Percentiles rank a stretch among this genome's conserved stretches.
phyloP scores from a whole-genome alignment of 2,329 filamentous ascomycete species.

The Penicillium brevicompactum region DNA sequence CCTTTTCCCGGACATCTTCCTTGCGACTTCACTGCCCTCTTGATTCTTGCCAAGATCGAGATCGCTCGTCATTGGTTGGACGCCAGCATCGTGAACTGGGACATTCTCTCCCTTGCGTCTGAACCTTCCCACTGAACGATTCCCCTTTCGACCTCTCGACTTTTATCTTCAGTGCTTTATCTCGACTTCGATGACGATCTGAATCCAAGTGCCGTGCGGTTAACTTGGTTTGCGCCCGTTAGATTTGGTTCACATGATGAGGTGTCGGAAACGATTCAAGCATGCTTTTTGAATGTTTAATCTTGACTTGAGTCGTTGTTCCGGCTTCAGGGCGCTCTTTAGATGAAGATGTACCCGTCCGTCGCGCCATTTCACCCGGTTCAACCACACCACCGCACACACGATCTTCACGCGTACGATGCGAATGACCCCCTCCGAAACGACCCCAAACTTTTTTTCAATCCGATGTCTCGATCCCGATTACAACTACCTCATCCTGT shows the following conservation, averaged over 20 bases:
- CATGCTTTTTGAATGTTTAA: constrained; percentile 40
- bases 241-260: constrained; percentile 41
- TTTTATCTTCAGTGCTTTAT: background rate
- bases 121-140: constrained; percentile 6
- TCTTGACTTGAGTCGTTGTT: constrained; percentile 26
- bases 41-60: constrained; percentile 19
- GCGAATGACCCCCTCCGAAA: constrained; percentile 30
- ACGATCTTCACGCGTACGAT: constrained; percentile 35
- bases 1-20: background rate
- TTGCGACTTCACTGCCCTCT: background rate
- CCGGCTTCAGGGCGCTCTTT: constrained; percentile 16
- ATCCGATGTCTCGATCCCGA: constrained; percentile 34
- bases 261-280: constrained; percentile 49
- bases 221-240: background rate
- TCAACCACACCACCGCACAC: constrained; percentile 44
- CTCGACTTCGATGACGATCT: background rate
- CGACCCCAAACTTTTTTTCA: constrained; percentile 30
- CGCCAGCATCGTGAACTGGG: constrained; percentile 22
- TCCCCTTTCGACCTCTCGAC: constrained; percentile 3
- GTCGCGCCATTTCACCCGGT: constrained; percentile 48
- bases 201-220: background rate
- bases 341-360: constrained; percentile 51
- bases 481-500: constrained; percentile 43
- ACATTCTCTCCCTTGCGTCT: constrained; percentile 33
- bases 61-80: constrained; percentile 19